Evolutionary conservation across 2,329 filamentous ascomycete species (phyloP), one percentile per base, ranked within the genome.

Genomic region (Apiospora koreana): DNA sequence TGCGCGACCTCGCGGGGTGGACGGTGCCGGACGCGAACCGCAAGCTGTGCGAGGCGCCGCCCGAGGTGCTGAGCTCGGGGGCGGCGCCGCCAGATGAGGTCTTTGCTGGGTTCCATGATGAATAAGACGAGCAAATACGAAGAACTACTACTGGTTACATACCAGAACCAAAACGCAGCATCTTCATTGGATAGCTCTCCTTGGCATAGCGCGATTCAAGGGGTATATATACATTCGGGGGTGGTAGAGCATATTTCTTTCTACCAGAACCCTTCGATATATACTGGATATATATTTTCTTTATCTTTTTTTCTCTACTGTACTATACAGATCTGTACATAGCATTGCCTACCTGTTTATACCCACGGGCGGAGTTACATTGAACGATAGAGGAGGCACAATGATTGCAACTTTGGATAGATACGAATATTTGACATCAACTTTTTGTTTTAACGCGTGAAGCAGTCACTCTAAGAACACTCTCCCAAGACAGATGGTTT

Each of bases 71-170:
- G 41, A 80, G 83, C 70, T 84, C 79, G 74, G 87, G 87, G 0
- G 82, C 81, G 8, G 80, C 81, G 28, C 87, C 87, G 0, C 81
- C 83, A 42, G 87, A 89, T 74, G 82, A 82, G 62, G 79, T 80
- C 1, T 87, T 85, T 79, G 81, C 78, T 45, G 83, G 83, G 3
- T 79, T 78, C 66, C 73, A 73, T 10, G 64, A 73, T 69, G 72
- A 75, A 73, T 23, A 38, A 25, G 41, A 42, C 12, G 10, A 14
- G 41, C 41, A 42, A 42, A 38, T 38, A n/a, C n/a, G 35, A 35
- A 35, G 35, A 8, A 35, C 3, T 3, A 8, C 8, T 35, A 35
- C 8, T 35, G 35, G 12, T 8, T 42, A 42, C 12, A 42, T 7
- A 42, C 12, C 10, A 14, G 12, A 14, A 14, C 41, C n/a, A n/a